Evolutionary conservation across 75 land plant genomes (phyloP).

Genomic region (Selaginella moellendorffii): DNA sequence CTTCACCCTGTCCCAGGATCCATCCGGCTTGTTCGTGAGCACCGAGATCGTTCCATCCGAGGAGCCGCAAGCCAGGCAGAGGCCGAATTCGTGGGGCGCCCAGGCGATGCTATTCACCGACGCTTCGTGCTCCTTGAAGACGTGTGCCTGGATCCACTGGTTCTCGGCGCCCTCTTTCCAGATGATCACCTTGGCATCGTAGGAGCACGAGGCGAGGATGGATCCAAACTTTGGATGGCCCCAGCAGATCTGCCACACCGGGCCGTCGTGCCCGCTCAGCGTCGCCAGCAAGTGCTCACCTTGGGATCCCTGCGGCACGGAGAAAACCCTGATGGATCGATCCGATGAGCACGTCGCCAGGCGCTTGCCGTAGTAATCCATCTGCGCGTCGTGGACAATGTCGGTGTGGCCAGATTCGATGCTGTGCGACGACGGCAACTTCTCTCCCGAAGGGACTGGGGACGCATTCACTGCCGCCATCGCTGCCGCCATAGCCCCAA

Average conservation of each 20-base stretch:
- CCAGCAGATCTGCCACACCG: slow-evolving; percentile 68
- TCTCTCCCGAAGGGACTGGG: not conserved
- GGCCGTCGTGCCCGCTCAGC: slow-evolving; percentile 43
- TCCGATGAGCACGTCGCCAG: slow-evolving; percentile 58
- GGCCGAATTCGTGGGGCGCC: slow-evolving; percentile 76
- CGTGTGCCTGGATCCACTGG: slow-evolving; percentile 44
- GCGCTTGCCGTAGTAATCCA: slow-evolving; percentile 82
- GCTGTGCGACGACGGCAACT: slow-evolving; percentile 18
- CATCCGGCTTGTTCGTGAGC: slow-evolving; percentile 49
- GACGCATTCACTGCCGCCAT: not conserved
- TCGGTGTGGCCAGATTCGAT: slow-evolving; percentile 76
- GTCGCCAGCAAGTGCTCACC: slow-evolving; percentile 26
- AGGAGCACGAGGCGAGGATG: slow-evolving; percentile 50
- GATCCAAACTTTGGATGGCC: slow-evolving; percentile 68
- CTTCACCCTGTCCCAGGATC: slow-evolving; percentile 49
- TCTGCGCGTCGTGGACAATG: slow-evolving; percentile 55
- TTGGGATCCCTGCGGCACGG: slow-evolving; percentile 23
- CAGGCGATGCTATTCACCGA: slow-evolving; percentile 72
- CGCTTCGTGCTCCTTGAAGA: slow-evolving; percentile 47
- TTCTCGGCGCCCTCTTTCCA: slow-evolving; percentile 50
- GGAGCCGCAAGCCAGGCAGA: slow-evolving; percentile 66
- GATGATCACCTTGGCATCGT: slow-evolving; percentile 49
- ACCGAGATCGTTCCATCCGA: slow-evolving; percentile 70
- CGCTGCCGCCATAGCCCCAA: too few species aligned
- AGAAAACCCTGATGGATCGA: slow-evolving; percentile 40